Conservation (phyloP, 2,329 filamentous ascomycete species). For the Mollisia scopiformis region DNA sequence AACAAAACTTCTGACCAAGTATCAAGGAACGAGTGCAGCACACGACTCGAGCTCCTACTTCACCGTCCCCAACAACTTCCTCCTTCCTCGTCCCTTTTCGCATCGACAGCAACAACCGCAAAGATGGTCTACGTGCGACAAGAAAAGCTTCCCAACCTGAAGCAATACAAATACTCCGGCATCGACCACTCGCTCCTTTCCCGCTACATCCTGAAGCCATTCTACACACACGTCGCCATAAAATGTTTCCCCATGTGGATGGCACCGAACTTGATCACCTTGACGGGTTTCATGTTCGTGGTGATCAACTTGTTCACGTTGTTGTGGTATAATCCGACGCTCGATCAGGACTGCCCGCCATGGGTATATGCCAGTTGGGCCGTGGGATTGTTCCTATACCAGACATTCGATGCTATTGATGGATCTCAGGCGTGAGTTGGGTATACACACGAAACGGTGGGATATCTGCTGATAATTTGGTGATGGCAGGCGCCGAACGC, state of each 20-base stretch:
- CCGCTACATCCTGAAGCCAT: conserved; percentile 94
- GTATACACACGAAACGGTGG: neutral
- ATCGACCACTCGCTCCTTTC: conserved; percentile 91
- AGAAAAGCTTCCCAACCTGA: conserved; percentile 83
- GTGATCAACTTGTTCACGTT: conserved; percentile 87
- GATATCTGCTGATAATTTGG: conserved; percentile 14
- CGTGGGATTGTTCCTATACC: conserved; percentile 88
- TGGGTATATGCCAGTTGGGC: conserved; percentile 98
- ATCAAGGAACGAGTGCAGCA: neutral
- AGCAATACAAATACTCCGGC: conserved; percentile 92
- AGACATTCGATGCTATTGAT: conserved; percentile 98
- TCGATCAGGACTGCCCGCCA: conserved; percentile 88
- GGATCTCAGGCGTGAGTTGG: conserved; percentile 83
- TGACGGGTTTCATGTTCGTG: conserved; percentile 89
- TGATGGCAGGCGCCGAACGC: conserved; percentile 73
- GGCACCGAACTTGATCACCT: conserved; percentile 87
- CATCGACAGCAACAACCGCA: conserved; percentile 13
- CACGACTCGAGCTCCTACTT: neutral
- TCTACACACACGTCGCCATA: conserved; percentile 95
- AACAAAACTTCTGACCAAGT: neutral
- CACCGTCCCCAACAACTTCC: neutral
- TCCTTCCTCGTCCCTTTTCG: neutral
- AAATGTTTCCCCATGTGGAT: conserved; percentile 93
- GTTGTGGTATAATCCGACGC: conserved; percentile 92
- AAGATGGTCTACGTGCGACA: conserved; percentile 95